A percentile compares a stretch with the other conserved stretches of the same genome.
phyloP scores from a whole-genome alignment of 352 stramenopile genomes.

The Phytophthora idaei region DNA sequence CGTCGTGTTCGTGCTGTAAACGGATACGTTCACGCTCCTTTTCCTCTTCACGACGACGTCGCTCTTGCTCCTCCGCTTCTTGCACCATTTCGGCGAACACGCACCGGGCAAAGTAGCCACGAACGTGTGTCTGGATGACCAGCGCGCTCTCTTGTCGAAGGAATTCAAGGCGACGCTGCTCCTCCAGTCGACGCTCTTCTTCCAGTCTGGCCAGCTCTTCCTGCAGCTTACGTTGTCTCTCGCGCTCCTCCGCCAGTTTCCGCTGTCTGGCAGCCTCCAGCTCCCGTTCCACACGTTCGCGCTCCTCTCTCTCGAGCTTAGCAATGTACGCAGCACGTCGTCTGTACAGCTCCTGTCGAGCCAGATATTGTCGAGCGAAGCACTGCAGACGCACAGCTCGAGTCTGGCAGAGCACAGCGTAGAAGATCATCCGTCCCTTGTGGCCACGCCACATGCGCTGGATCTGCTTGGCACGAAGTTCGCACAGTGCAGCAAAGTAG shows the following conservation, averaged over 20 bases:
- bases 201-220: slow-evolving; percentile 38
- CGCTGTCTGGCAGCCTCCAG: slow-evolving; percentile 32
- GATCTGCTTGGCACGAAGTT: slow-evolving; percentile 48
- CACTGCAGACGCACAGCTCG: slow-evolving; percentile 61
- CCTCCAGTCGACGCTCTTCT: slow-evolving; percentile 45
- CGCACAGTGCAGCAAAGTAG: slow-evolving; percentile 29
- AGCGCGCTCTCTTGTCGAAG: slow-evolving; percentile 43
- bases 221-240: slow-evolving; percentile 35
- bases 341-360: slow-evolving; percentile 39
- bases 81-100: slow-evolving; percentile 43
- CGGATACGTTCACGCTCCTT: slow-evolving; percentile 47
- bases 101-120: slow-evolving; percentile 54
- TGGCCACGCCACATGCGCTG: slow-evolving; percentile 55
- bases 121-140: slow-evolving; percentile 50
- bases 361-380: slow-evolving; percentile 43
- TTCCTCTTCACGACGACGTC: slow-evolving; percentile 48
- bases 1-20: slow-evolving; percentile 38
- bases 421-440: slow-evolving; percentile 43
- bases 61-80: slow-evolving; percentile 43
- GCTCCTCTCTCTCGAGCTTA: slow-evolving; percentile 40
- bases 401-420: slow-evolving; percentile 39
- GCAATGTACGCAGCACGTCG: slow-evolving; percentile 47
- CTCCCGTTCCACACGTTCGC: slow-evolving; percentile 40
- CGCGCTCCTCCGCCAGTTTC: slow-evolving; percentile 44
- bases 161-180: slow-evolving; percentile 24